Base-by-base conservation (phyloP, 768 basidiomycete species). In the Termitomyces sp. region DNA sequence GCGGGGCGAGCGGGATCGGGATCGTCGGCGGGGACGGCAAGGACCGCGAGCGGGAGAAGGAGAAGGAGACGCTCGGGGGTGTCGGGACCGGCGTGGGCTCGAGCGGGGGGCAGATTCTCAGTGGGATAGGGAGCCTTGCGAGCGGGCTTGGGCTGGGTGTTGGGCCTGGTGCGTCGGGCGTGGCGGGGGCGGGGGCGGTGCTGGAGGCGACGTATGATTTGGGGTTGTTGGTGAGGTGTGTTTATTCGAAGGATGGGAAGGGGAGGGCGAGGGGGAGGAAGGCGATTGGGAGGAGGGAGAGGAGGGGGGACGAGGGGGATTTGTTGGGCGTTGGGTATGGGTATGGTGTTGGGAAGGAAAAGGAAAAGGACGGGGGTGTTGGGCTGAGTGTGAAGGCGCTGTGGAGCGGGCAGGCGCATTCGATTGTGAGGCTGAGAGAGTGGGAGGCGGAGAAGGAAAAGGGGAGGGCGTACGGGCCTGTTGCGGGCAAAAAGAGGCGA, bases 141-240 rank as follows among this genome's bases (percentile, higher is more conserved):
- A 68, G 67, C 49, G 80, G 78, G 14, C 54, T 81, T 33, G 78
- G 71, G 36, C 57, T 72, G 43, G 67, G 74, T 18, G 75, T 78
- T 8, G 72, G 74, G 32, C 65, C 68, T n/a, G 71, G 69, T 16
- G 69, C 68, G 16, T 36, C 60, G 55, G 47, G 52, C n/a, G 58
- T 10, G 26, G 37, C 50, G 33, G 47, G 79, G 6, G 75, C 78
- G 1, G 77, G 73, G 4, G 69, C 72, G 49, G 68, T 84, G n/a
- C 62, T 78, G 36, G 75, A 76, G 13, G 72, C 79, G 33, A 83
- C 81, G 9, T 65, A 75, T 9, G 85, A 90, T 63, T 65, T 91
- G 42, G 76, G 71, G 5, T 68, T 66, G 12, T 80, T 91, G 62
- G 79, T 85, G 44, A 73, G 71, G 50, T 69, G 75, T 36, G 67